Base-by-base conservation (phyloP, 371 early-diverging fungal species). In the Mycotypha africana region DNA sequence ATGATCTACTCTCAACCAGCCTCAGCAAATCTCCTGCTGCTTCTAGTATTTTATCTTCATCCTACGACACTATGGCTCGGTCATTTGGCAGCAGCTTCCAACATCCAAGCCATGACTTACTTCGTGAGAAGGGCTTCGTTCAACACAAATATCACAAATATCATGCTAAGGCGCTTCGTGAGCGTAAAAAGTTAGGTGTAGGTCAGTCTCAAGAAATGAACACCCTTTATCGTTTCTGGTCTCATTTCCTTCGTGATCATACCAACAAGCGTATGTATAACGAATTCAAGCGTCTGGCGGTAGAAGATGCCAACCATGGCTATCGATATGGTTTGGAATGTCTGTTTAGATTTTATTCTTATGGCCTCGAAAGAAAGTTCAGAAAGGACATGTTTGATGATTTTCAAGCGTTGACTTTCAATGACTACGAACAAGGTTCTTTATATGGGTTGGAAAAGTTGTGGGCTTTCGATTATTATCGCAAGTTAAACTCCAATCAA, bases 181-280 rank as follows among this genome's bases (percentile, higher is more conserved):
- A 96, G 59, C 93, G 97, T 58, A 91, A 91, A 64, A 81, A 82
- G 45, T 76, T 86, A 23, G 97, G 97, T 11, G 73, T 79, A 4
- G 95, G 97, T 15, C 86, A 84, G 30, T 89, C 90, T n/a, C 93
- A 91, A 49, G 97, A 95, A 62, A 96, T 96, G 97, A 96, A 96
- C 76, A 95, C 95, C 3, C 71, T 96, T 43, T 96, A 87, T 81
- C 86, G 95, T n/a, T 96, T 96, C 88, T 96, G 97, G 97, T 91
- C 89, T 30, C 95, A 96, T 71, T 96, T 95, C 60, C 74, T 96
- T 63, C 91, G 95, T 60, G 94, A 94, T 65, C 88, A 91, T 59
- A 93, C 85, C 58, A 95, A 94, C 78, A 76, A 80, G 58, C 82
- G 81, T 49, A 94, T 96, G 95, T 93, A 92, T 62, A 66, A 70